Conservation (phyloP, 768 basidiomycete genomes). For the Podaxis rugospora region DNA sequence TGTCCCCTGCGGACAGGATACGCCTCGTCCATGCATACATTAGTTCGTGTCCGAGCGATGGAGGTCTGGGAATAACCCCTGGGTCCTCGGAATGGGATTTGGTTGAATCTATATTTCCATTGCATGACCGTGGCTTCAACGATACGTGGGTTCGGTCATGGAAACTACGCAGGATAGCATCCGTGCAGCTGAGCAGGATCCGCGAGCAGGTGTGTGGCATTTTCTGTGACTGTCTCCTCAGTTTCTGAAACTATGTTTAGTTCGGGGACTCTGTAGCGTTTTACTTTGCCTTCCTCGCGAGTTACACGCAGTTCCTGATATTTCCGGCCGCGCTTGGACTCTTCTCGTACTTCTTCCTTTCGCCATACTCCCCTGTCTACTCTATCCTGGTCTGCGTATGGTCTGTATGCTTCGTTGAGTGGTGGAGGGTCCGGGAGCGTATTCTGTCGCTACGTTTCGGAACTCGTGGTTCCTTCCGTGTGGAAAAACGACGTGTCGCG, state of each 20-base stretch:
- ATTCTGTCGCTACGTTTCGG: constrained; percentile 81
- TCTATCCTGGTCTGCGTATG: constrained; percentile 76
- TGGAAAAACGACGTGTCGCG: constrained; percentile 67
- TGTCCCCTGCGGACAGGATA: constrained; percentile 73
- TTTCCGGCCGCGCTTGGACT: constrained; percentile 73
- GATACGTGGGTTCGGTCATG: constrained; percentile 74
- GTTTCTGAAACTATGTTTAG: constrained; percentile 18
- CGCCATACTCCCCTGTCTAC: constrained; percentile 74
- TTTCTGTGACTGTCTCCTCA: neutral
- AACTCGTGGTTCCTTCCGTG: constrained; percentile 69
- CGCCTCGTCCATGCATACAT: constrained; percentile 74
- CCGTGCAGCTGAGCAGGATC: constrained; percentile 62
- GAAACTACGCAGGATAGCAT: constrained; percentile 61
- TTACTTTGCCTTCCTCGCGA: constrained; percentile 85
- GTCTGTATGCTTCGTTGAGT: constrained; percentile 84
- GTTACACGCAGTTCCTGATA: constrained; percentile 76
- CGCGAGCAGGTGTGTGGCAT: constrained; percentile 54
- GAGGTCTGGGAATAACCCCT: constrained; percentile 81
- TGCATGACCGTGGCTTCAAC: constrained; percentile 85
- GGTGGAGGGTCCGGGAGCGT: constrained; percentile 86
- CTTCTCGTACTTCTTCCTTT: constrained; percentile 63
- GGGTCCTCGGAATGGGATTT: constrained; percentile 71
- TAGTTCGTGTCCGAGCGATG: constrained; percentile 65
- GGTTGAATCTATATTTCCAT: constrained; percentile 73
- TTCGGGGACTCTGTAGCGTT: constrained; percentile 82